phyloP scores from a whole-genome alignment of 2,329 filamentous ascomycete genomes.

The Annulohypoxylon truncatum region DNA sequence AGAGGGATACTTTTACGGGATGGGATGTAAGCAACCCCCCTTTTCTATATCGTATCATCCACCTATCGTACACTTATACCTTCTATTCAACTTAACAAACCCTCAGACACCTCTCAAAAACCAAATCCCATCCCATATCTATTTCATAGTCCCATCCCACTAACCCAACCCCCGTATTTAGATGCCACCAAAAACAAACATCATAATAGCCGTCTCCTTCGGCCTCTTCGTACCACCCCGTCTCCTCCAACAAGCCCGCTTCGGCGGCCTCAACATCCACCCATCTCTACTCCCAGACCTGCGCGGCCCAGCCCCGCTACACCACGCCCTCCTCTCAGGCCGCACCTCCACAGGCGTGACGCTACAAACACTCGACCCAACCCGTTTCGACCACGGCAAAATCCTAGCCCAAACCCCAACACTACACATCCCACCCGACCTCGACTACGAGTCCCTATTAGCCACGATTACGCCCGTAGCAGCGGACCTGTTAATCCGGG shows the following conservation, averaged over 20 bases:
- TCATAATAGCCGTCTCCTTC: constrained; percentile 94
- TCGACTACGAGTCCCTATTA: constrained; percentile 63
- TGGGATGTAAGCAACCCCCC: constrained; percentile 72
- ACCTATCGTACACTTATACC: neutral
- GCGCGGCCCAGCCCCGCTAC: constrained; percentile 85
- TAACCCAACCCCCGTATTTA: constrained; percentile 46
- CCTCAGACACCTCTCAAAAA: no score
- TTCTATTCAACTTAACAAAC: no score
- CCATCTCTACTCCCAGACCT: constrained; percentile 91
- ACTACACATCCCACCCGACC: constrained; percentile 60
- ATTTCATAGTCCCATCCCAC: neutral
- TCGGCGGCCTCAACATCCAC: constrained; percentile 93
- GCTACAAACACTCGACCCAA: constrained; percentile 85
- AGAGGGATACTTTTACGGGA: constrained; percentile 82
- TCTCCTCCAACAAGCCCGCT: constrained; percentile 75
- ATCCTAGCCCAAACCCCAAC: constrained; percentile 74
- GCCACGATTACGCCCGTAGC: constrained; percentile 71
- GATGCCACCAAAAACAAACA: constrained; percentile 73
- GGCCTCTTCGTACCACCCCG: constrained; percentile 86
- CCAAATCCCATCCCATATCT: neutral
- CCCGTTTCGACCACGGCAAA: constrained; percentile 80
- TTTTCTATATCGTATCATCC: neutral
- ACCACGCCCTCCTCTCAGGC: constrained; percentile 79
- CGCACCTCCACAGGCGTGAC: constrained; percentile 77
- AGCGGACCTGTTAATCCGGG: constrained; percentile 75